phyloP scores from a whole-genome alignment of 768 basidiomycete species.

The Leucogyrophana mollusca region DNA sequence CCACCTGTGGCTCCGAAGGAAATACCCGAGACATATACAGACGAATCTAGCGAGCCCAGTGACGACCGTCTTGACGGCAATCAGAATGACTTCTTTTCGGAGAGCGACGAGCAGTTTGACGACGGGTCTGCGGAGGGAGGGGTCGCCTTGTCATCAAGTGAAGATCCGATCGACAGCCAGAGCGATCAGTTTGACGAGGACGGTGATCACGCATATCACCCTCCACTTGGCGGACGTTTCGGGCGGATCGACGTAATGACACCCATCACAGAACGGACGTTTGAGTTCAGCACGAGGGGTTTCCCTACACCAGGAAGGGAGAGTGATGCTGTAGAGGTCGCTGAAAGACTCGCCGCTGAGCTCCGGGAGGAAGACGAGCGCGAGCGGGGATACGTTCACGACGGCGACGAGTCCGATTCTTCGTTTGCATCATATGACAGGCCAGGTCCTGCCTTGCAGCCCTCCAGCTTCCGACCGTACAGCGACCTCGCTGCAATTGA shows the following conservation, averaged over 20 bases:
- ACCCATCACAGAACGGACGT: slow-evolving; percentile 93
- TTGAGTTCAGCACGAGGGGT: slow-evolving; percentile 71
- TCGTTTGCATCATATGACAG: slow-evolving; percentile 11
- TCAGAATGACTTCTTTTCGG: slow-evolving; percentile 26
- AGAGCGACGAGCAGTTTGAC: slow-evolving; percentile 33
- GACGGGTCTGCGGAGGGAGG: slow-evolving; percentile 26
- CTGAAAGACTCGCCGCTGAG: slow-evolving; percentile 51
- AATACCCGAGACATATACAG: slow-evolving; percentile 23
- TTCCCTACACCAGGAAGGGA: slow-evolving; percentile 36
- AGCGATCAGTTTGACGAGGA: slow-evolving; percentile 28
- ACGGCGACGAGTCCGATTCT: slow-evolving; percentile 7
- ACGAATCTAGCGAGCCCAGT: slow-evolving; percentile 31
- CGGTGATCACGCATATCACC: slow-evolving; percentile 26
- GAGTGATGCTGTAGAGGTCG: slow-evolving; percentile 50
- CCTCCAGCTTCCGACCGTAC: slow-evolving; percentile 15
- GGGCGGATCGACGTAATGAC: slow-evolving; percentile 93
- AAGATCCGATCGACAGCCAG: slow-evolving; percentile 10
- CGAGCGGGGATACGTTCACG: slow-evolving; percentile 16
- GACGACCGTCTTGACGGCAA: slow-evolving; percentile 11
- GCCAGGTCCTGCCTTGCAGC: slow-evolving; percentile 16
- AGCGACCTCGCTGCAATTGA: slow-evolving; percentile 38
- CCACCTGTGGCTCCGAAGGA: slow-evolving; percentile 15
- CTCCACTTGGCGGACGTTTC: slow-evolving; percentile 71
- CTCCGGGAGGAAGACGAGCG: slow-evolving; percentile 22
- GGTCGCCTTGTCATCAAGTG: slow-evolving; percentile 26